Base-by-base conservation (phyloP, 2,329 filamentous ascomycete genomes). In the Botrytis galanthina region DNA sequence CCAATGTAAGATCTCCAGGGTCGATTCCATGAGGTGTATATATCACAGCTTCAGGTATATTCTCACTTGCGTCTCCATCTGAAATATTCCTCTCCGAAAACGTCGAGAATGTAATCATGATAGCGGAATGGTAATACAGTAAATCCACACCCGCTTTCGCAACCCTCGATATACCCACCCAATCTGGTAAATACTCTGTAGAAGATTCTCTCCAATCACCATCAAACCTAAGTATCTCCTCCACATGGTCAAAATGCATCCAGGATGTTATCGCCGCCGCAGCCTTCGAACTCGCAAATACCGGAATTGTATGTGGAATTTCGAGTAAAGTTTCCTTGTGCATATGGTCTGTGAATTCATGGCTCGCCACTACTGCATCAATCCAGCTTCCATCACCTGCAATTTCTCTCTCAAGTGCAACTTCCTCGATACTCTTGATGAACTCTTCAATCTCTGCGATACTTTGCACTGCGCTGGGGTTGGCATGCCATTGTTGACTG, bases 301-400 rank as follows among this genome's bases (percentile, higher is more conserved):
- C 83, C 0, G 89, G 88, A 6, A 89, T 87, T 61, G 83, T 80
- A 1, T 77, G 76, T 9, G 87, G 82, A 5, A 92, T 80, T 76
- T 90, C 85, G 61, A 86, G 79, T 39, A 92, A 82, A 22, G 90
- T 92, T 4, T 86, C 84, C 74, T 86, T 84, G 78, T 92, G 89
- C 80, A 89, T 91, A 61, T 77, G 90, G 78, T 92, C 90, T 1
- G 90, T 91, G 76, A 92, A 92, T 79, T 92, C 90, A 78, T 92
- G 90, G 26, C 85, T 88, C 46, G 92, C 84, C 42, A 85, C 84
- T 3, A 92, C 88, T 3, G 82, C 86, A 78, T 92, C 90, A 44
- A 92, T 86, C 62, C 84, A 83, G 20, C 82, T 76, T n/a, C 78
- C 0, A 73, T 60, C n/a, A 0, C 67, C 39, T 26, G 35, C 32